phyloP scores from a whole-genome alignment of 2,329 filamentous ascomycete species.

The Clonostachys sp. region DNA sequence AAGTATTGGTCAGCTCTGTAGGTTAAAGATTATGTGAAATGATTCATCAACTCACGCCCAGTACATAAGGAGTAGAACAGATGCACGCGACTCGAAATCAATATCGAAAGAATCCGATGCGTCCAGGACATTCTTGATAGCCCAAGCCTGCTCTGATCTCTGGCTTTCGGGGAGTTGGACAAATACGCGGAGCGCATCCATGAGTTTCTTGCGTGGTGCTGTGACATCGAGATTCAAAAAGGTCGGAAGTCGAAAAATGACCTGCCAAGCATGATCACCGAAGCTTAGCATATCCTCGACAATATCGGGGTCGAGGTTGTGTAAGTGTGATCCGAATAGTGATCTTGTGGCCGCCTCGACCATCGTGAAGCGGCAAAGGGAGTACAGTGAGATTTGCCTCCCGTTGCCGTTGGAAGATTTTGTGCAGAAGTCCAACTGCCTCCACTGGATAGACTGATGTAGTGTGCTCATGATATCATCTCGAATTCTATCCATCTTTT shows the following conservation, averaged over 20 bases:
- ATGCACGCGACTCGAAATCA: not conserved
- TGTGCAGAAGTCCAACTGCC: slow-evolving; percentile 4
- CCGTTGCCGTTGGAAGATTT: no score
- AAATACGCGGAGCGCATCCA: not conserved
- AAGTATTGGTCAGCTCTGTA: not conserved
- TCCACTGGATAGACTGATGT: not conserved
- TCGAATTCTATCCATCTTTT: slow-evolving; percentile 1
- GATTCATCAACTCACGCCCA: not conserved
- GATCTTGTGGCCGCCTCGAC: slow-evolving; percentile 4
- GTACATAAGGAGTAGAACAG: not conserved
- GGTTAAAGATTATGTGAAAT: not conserved
- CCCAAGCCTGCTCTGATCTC: not conserved
- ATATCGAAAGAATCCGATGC: not conserved
- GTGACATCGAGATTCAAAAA: not conserved
- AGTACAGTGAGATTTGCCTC: not conserved
- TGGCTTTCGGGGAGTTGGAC: not conserved
- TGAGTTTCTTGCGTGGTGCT: not conserved
- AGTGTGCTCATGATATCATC: not conserved
- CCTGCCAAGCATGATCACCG: not conserved
- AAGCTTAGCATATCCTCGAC: not conserved
- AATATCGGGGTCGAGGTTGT: not conserved
- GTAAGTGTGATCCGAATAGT: slow-evolving; percentile 2
- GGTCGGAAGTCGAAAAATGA: not conserved
- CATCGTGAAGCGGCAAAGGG: slow-evolving; percentile 1
- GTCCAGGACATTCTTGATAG: not conserved